Evolutionary conservation across 805 yeast genomes (phyloP).

Genomic region (Teunomyces lycoperdinae): DNA sequence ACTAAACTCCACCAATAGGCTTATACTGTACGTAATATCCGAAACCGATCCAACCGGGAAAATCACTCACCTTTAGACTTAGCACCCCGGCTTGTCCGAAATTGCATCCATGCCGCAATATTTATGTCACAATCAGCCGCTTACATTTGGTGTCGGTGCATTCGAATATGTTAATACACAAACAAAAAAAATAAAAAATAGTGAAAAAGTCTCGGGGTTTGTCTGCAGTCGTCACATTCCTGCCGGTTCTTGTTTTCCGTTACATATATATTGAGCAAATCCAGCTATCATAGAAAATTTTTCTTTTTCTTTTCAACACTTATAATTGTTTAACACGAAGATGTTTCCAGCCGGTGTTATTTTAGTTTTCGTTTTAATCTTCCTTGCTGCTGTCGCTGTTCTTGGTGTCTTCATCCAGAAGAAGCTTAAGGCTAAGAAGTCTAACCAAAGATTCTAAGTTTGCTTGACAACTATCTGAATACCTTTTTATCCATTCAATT

Average conservation of each 20-base stretch:
- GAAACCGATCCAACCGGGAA: neutral
- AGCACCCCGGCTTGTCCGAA: constrained; percentile 3
- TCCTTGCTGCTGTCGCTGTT: constrained; percentile 42
- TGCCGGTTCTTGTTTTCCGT: constrained; percentile 1
- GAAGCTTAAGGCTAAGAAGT: constrained; percentile 42
- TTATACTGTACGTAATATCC: neutral
- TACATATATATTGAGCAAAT: constrained; percentile 10
- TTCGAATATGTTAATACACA: neutral
- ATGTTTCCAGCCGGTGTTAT: constrained; percentile 77
- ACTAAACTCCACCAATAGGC: constrained; percentile 1
- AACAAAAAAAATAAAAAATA: neutral
- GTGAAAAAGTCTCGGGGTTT: neutral
- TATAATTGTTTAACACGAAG: constrained; percentile 11
- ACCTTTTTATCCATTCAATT: neutral
- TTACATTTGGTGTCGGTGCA: neutral
- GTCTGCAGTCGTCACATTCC: neutral
- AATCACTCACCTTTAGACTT: neutral
- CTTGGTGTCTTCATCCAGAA: constrained; percentile 36
- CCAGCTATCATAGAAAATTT: constrained; percentile 3
- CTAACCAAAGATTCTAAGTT: constrained; percentile 39
- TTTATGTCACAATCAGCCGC: constrained; percentile 1
- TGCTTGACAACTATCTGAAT: neutral
- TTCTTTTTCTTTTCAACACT: constrained; percentile 6
- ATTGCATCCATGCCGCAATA: neutral
- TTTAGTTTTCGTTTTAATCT: constrained; percentile 58